Evolutionary conservation across 768 basidiomycete genomes (phyloP).

Genomic region (Lyophyllum semitale): DNA sequence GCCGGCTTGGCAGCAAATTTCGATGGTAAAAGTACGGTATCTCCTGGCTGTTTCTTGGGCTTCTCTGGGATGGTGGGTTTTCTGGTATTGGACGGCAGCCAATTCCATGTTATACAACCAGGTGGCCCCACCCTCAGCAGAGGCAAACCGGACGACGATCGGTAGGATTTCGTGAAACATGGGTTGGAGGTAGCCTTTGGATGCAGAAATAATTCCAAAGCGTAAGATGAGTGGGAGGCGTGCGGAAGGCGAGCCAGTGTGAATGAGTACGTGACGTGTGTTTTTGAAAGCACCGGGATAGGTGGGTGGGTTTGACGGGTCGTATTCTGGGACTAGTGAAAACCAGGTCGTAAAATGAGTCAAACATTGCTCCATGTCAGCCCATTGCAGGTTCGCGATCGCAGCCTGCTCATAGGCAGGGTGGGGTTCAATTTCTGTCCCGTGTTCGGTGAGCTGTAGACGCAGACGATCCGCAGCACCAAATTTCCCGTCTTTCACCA

Average conservation of each 20-base stretch:
- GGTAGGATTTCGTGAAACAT: constrained; percentile 16
- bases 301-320: not conserved
- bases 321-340: constrained; percentile 17
- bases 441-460: constrained; percentile 8
- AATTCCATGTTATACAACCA: constrained; percentile 15
- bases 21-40: constrained; percentile 11
- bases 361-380: constrained; percentile 3
- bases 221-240: constrained; percentile 13
- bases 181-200: constrained; percentile 21
- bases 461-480: constrained; percentile 21
- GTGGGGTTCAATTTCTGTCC: constrained; percentile 14
- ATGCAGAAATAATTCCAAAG: constrained; percentile 21
- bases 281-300: constrained; percentile 5
- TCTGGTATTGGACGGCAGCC: constrained; percentile 5
- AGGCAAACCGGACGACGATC: constrained; percentile 13
- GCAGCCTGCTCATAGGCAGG: constrained; percentile 19
- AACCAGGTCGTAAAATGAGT: constrained; percentile 17
- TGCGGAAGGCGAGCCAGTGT: constrained; percentile 13
- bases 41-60: not conserved
- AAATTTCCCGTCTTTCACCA: constrained; percentile 15
- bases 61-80: not conserved
- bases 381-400: constrained; percentile 14
- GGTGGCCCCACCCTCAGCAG: not conserved
- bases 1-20: constrained; percentile 15
- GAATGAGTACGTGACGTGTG: constrained; percentile 15